Base-by-base conservation (phyloP, 2,329 filamentous ascomycete species). In the Fusarium siculi region DNA sequence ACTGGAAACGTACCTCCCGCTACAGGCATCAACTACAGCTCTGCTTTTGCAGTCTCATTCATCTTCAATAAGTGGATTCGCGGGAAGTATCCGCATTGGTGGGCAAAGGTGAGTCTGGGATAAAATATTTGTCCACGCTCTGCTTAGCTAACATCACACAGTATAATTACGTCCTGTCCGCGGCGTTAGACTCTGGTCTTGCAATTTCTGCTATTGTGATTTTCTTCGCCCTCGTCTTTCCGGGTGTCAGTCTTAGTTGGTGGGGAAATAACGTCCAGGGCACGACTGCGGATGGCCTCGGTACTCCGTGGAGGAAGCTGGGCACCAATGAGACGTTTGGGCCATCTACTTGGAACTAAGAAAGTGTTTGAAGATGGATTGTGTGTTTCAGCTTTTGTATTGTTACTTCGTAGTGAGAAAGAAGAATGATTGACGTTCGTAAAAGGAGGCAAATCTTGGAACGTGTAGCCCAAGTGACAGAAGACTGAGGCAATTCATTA, bases 61-160 rank as follows among this genome's bases (percentile, higher is more conserved):
- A 60, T 60, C 15, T 63, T 63, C 16, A 63, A 63, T 15, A 63
- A 63, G 9, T 63, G 60, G 60, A 63, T 63, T 18, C 54, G 60
- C 2, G 54, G 54, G 1, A 63, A 36, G 12, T 63, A 49, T 1
- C 60, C 60, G 1, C 36, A 63, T 21, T 63, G 60, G 60, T 63
- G 60, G 60, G 60, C 60, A 2, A 63, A 63, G 42, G 60, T 47
- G 8, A 63, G 59, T 34, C 6, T 10, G 4, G 6, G 6, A 15
- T 14, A 7, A 18, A 10, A 42, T 18, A 0, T 15, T 16, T 0
- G 14, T 6, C 8, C 2, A 37, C 4, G 11, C 1, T 9, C 5
- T 8, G 5, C 3, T 1, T 40, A 4, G 28, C 42, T 63, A 34
- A 63, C 18, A 4, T 9, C 11, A 12, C 1, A 21, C n/a, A 63